phyloP scores from a whole-genome alignment of 805 yeast genomes.

The Starmerella sirachaensis region DNA sequence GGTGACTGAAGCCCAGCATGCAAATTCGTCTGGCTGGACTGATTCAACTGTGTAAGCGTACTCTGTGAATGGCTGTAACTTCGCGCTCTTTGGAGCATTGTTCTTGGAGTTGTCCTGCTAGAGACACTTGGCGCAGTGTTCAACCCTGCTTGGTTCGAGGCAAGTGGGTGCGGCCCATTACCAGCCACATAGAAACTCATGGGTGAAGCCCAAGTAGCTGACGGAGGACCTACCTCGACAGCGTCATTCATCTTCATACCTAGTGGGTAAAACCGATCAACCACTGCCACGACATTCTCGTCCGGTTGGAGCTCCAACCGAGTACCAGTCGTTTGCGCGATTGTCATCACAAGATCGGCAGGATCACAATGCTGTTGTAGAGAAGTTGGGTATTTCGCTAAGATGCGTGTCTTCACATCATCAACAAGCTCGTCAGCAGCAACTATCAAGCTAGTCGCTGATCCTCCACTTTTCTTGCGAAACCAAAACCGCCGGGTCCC shows the following conservation, averaged over 20 bases:
- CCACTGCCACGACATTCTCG: constrained; percentile 41
- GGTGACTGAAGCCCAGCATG: background rate
- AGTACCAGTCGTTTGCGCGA: constrained; percentile 11
- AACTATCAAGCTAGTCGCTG: constrained; percentile 60
- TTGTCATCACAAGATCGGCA: constrained; percentile 39
- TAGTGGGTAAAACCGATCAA: constrained; percentile 50
- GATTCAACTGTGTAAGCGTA: background rate
- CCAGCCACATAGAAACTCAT: too few species aligned
- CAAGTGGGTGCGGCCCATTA: too few species aligned
- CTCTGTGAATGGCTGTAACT: constrained; percentile 12
- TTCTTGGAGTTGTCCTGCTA: constrained; percentile 4
- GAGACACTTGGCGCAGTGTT: too few species aligned
- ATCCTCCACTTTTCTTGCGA: constrained; percentile 24
- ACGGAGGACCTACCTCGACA: constrained; percentile 36
- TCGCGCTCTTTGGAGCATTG: constrained; percentile 16
- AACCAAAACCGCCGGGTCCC: constrained; percentile 16
- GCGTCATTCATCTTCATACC: constrained; percentile 62
- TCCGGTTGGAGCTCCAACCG: constrained; percentile 40
- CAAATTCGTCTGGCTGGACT: background rate
- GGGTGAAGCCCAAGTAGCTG: too few species aligned
- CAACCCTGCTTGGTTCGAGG: too few species aligned
- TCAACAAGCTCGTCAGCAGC: constrained; percentile 59
- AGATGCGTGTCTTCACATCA: constrained; percentile 53
- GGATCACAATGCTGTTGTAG: constrained; percentile 53
- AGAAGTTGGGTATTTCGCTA: constrained; percentile 56